phyloP scores from a whole-genome alignment of 2,329 filamentous ascomycete species.

The Diaporthe longicolla region DNA sequence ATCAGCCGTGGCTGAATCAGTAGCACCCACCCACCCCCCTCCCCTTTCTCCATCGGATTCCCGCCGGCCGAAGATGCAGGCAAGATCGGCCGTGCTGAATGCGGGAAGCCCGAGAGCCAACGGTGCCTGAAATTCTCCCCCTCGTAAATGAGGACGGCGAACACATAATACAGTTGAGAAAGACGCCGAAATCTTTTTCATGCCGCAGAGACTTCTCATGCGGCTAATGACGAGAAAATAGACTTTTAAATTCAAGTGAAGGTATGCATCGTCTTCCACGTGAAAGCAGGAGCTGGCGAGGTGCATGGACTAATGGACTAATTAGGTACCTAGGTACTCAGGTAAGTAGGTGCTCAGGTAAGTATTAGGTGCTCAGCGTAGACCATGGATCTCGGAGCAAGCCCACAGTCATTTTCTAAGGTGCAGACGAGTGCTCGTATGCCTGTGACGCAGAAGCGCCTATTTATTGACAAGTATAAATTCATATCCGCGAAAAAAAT shows the following conservation, averaged over 20 bases:
- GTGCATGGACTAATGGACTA: background rate
- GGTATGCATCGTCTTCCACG: background rate
- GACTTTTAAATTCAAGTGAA: background rate
- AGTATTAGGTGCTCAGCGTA: background rate
- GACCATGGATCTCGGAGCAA: background rate
- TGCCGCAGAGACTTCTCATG: too few relatives aligned
- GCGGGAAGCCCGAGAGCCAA: background rate
- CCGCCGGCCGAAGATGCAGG: background rate
- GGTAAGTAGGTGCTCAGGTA: too few relatives aligned
- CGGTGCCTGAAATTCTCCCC: background rate
- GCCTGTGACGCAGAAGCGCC: background rate
- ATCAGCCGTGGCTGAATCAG: conserved; percentile 1
- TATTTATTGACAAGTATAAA: too few relatives aligned
- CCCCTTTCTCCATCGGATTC: too few relatives aligned
- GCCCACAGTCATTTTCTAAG: background rate
- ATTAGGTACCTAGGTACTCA: too few relatives aligned
- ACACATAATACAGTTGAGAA: background rate
- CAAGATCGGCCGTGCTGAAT: conserved; percentile 2
- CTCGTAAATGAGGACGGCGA: too few relatives aligned
- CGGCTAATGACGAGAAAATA: background rate
- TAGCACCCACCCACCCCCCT: background rate
- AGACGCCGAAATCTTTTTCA: background rate
- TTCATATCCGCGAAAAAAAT: too few relatives aligned
- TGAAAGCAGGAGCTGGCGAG: background rate
- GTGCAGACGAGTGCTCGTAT: too few relatives aligned